These are phyloP conservation scores for Chaetomium globosum DNA, from an alignment of 2,329 filamentous ascomycete species.

Conservation along the genomic window DNA sequence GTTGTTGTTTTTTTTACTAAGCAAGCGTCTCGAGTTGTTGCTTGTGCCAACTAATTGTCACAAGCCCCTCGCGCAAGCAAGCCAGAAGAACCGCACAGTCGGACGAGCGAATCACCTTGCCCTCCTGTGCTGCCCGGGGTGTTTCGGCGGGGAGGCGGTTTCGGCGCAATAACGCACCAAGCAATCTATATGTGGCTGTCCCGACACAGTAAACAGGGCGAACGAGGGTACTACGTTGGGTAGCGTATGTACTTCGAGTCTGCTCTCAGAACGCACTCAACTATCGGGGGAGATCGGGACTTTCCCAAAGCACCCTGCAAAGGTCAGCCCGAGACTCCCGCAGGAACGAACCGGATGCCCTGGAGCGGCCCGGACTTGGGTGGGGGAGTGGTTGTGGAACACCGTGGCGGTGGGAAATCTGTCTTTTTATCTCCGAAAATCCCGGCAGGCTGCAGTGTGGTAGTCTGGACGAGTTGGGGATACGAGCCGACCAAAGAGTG, in stretches of 20 bases:
- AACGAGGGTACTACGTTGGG: background rate
- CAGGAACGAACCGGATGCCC: slow-evolving; percentile 17
- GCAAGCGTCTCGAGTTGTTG: background rate
- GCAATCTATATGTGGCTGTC: background rate
- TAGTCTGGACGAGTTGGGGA: background rate
- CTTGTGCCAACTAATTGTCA: background rate
- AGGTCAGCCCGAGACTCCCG: background rate
- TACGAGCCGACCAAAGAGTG: background rate
- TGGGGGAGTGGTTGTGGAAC: slow-evolving; percentile 24
- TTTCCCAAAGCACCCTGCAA: background rate
- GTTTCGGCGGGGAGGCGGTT: background rate
- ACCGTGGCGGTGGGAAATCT: background rate
- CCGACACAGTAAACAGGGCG: background rate
- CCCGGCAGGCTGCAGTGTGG: slow-evolving; percentile 6
- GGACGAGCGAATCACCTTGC: background rate
- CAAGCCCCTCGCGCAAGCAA: background rate
- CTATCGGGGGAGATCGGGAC: background rate
- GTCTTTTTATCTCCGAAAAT: slow-evolving; percentile 28
- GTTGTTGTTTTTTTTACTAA: background rate
- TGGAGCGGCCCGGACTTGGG: slow-evolving; percentile 23
- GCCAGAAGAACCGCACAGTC: background rate
- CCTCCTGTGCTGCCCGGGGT: background rate
- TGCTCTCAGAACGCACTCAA: background rate
- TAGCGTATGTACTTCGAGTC: background rate
- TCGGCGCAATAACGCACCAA: background rate